These are phyloP conservation scores for Coprinellus micaceus DNA, from an alignment of 768 basidiomycete genomes.

Conservation along the genomic window DNA sequence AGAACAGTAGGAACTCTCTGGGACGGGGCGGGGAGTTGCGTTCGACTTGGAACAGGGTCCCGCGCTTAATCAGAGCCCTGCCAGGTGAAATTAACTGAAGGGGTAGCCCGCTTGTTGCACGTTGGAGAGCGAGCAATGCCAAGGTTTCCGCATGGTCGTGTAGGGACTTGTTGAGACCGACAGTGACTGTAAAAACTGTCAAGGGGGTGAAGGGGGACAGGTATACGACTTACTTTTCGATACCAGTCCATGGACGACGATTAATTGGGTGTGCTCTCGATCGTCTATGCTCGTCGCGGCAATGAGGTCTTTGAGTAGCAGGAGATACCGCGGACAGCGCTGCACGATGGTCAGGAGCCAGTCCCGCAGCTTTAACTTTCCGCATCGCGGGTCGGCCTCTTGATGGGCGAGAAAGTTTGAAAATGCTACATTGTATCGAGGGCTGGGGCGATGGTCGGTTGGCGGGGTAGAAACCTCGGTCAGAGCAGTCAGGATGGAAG, in stretches of 20 bases:
- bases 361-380: constrained; percentile 72
- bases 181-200: constrained; percentile 50
- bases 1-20: constrained; percentile 77
- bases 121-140: constrained; percentile 72
- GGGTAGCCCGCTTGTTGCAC: constrained; percentile 70
- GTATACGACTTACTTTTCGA: constrained; percentile 58
- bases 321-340: constrained; percentile 81
- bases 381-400: constrained; percentile 68
- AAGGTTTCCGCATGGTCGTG: constrained; percentile 76
- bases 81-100: constrained; percentile 79
- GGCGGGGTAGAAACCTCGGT: constrained; percentile 47
- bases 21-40: constrained; percentile 46
- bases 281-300: constrained; percentile 60
- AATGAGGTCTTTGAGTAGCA: constrained; percentile 80
- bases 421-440: constrained; percentile 51
- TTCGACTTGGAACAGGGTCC: constrained; percentile 55
- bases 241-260: constrained; percentile 58
- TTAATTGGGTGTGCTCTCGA: constrained; percentile 62
- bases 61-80: constrained; percentile 71
- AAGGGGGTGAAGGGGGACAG: constrained; percentile 3
- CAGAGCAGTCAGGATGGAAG: constrained; percentile 58
- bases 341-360: constrained; percentile 88
- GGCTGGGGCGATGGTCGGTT: constrained; percentile 33
- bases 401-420: constrained; percentile 58
- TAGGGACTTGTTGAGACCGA: constrained; percentile 74